Evolutionary conservation across 2,329 filamentous ascomycete species (phyloP).

Genomic region (Fusarium sp.): DNA sequence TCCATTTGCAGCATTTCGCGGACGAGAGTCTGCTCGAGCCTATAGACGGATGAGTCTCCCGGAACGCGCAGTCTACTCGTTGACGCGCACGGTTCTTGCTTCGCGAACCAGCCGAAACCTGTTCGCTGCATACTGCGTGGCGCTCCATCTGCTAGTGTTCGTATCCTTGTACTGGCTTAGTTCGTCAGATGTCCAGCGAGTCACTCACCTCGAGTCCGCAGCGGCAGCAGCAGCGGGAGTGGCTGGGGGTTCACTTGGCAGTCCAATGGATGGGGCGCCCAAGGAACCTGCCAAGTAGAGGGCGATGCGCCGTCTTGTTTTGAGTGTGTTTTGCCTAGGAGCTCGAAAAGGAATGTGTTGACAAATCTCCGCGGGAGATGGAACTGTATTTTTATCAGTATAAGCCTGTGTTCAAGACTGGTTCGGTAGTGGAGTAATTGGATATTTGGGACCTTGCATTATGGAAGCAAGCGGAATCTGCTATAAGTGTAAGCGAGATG

Average conservation of each 20-base stretch:
- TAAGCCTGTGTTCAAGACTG: slow-evolving; percentile 9
- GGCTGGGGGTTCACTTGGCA: slow-evolving; percentile 55
- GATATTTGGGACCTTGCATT: slow-evolving; percentile 15
- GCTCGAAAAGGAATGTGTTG: slow-evolving; percentile 22
- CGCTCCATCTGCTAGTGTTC: slow-evolving; percentile 90
- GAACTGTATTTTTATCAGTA: slow-evolving; percentile 36
- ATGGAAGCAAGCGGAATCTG: slow-evolving; percentile 24
- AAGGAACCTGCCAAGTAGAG: slow-evolving; percentile 47
- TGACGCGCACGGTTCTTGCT: slow-evolving; percentile 91
- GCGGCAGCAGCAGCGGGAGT: slow-evolving; percentile 62
- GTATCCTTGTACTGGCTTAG: slow-evolving; percentile 89
- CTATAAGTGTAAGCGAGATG: slow-evolving; percentile 19
- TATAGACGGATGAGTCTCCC: slow-evolving; percentile 94
- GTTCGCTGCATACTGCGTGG: slow-evolving; percentile 93
- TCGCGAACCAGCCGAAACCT: slow-evolving; percentile 92
- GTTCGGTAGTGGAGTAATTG: slow-evolving; percentile 30
- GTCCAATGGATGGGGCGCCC: slow-evolving; percentile 48
- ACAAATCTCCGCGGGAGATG: slow-evolving; percentile 21
- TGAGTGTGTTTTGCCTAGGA: slow-evolving; percentile 31
- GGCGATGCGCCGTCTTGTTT: slow-evolving; percentile 24
- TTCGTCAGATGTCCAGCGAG: slow-evolving; percentile 75
- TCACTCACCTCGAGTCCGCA: slow-evolving; percentile 68
- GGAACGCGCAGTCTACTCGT: slow-evolving; percentile 89
- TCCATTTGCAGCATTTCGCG: slow-evolving; percentile 94
- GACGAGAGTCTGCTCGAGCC: slow-evolving; percentile 91